Evolutionary conservation across 345 rosid genomes (phyloP).

Genomic region (Gossypioides kirkii): DNA sequence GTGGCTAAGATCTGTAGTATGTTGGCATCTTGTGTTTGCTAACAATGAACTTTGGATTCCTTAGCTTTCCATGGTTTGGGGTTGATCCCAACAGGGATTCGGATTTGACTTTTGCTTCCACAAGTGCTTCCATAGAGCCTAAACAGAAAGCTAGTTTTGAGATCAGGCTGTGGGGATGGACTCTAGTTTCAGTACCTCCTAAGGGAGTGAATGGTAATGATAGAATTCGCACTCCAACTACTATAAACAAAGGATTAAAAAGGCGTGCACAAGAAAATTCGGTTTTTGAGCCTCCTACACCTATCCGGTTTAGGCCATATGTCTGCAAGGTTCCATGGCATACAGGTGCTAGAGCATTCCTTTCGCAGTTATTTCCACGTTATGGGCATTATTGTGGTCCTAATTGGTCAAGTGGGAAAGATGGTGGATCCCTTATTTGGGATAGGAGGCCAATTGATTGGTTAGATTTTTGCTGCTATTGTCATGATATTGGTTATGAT

Average conservation of each 20-base stretch:
- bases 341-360: constrained; percentile 76
- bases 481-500: constrained; percentile 96
- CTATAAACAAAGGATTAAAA: constrained; percentile 60
- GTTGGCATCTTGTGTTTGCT: not conserved
- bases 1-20: constrained; percentile 1
- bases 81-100: constrained; percentile 30
- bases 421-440: constrained; percentile 76
- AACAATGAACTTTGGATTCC: constrained; percentile 46
- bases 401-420: constrained; percentile 97
- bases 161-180: constrained; percentile 55
- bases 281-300: constrained; percentile 19
- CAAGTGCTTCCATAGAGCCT: constrained; percentile 23
- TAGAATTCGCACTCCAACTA: constrained; percentile 37
- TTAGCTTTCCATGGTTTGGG: constrained; percentile 38
- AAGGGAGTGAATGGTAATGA: constrained; percentile 37
- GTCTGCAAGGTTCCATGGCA: constrained; percentile 98
- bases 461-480: constrained; percentile 96
- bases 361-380: constrained; percentile 87
- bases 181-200: constrained; percentile 52
- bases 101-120: constrained; percentile 33
- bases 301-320: constrained; percentile 78
- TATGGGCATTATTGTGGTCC: constrained; percentile 98
- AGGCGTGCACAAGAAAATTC: constrained; percentile 35
- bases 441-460: constrained; percentile 93
- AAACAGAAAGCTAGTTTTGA: constrained; percentile 32